Conservation (phyloP, 495 filamentous ascomycete species). For the Cryomyces minteri region DNA sequence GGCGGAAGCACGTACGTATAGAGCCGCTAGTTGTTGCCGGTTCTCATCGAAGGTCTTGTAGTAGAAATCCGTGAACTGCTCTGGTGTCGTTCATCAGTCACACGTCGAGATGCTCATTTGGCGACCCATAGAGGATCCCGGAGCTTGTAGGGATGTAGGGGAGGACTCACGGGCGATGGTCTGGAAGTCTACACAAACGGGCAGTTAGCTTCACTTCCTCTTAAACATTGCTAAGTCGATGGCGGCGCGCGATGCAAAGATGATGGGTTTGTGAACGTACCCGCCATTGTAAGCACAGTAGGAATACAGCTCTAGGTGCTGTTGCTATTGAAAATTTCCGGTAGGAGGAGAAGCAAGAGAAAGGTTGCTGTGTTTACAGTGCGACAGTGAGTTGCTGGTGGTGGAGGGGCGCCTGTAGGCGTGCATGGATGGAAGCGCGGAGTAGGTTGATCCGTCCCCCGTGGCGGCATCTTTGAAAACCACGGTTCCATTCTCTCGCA, state of each 20-base stretch:
- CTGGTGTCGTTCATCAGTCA: conserved; percentile 24
- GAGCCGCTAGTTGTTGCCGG: conserved; percentile 37
- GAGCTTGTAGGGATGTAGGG: background rate
- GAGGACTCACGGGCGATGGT: conserved; percentile 34
- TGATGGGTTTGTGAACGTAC: background rate
- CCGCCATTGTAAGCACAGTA: too few relatives aligned
- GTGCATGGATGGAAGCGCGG: too few relatives aligned
- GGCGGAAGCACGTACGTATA: conserved; percentile 49
- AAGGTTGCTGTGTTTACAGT: too few relatives aligned
- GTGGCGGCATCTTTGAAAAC: background rate
- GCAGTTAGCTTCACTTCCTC: background rate
- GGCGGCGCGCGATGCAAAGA: background rate
- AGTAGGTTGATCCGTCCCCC: background rate
- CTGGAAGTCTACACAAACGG: conserved; percentile 26
- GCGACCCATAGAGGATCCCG: background rate
- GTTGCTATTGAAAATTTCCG: too few relatives aligned
- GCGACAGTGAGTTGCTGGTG: too few relatives aligned
- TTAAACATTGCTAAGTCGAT: background rate
- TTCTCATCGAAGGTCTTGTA: conserved; percentile 66
- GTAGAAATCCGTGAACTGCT: conserved; percentile 73
- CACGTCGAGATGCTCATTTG: background rate
- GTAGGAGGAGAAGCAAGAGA: too few relatives aligned
- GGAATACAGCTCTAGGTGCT: too few relatives aligned
- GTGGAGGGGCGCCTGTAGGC: too few relatives aligned
- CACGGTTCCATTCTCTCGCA: background rate